Evolutionary conservation across 2,329 filamentous ascomycete species (phyloP).

Genomic region (Celoporthe dispersa): DNA sequence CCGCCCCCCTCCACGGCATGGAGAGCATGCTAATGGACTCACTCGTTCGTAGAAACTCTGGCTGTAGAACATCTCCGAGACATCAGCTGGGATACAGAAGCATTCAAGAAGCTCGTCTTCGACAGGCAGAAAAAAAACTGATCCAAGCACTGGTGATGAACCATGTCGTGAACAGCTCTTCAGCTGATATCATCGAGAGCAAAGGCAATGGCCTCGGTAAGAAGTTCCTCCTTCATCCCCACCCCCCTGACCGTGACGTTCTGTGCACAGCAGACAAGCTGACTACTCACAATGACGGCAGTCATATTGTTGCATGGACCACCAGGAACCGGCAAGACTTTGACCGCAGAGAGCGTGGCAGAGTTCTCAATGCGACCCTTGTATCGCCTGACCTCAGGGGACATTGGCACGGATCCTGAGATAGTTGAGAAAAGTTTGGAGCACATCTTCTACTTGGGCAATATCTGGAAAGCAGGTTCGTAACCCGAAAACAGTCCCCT

Average conservation of each 20-base stretch:
- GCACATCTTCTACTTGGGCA: slow-evolving; percentile 38
- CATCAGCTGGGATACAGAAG: slow-evolving; percentile 32
- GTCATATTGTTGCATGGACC: slow-evolving; percentile 42
- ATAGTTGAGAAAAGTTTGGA: slow-evolving; percentile 40
- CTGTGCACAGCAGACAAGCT: not conserved
- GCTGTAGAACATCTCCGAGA: slow-evolving; percentile 29
- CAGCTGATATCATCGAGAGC: slow-evolving; percentile 41
- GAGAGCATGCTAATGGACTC: not conserved
- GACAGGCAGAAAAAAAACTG: slow-evolving; percentile 35
- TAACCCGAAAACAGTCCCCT: not conserved
- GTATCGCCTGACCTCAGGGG: slow-evolving; percentile 43
- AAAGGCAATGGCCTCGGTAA: slow-evolving; percentile 40
- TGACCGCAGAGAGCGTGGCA: slow-evolving; percentile 43
- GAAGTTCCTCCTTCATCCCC: not conserved
- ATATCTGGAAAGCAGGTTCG: slow-evolving; percentile 33
- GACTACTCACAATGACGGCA: not conserved
- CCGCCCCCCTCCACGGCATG: not conserved
- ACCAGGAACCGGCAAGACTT: slow-evolving; percentile 43
- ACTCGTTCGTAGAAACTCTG: not conserved
- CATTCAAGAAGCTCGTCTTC: slow-evolving; percentile 33
- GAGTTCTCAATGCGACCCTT: slow-evolving; percentile 42
- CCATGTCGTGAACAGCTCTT: slow-evolving; percentile 31
- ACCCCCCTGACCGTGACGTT: not conserved
- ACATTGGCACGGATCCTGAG: slow-evolving; percentile 40
- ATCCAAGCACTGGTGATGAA: slow-evolving; percentile 37